Base-by-base conservation (phyloP, 441 rosid species). In the Macaranga tanarius region DNA sequence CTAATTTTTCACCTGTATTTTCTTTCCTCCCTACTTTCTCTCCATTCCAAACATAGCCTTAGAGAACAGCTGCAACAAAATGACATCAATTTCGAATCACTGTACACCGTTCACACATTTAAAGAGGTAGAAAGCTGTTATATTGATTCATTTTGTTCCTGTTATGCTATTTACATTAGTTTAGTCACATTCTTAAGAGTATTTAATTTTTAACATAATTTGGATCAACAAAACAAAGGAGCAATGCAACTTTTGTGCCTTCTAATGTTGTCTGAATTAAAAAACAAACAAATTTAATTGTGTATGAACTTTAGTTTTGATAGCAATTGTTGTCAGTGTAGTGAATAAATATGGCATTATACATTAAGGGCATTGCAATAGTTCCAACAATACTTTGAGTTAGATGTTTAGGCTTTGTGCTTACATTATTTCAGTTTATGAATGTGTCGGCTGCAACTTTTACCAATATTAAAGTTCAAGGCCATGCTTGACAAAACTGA, bases 61-160 rank as follows among this genome's bases (percentile, higher is more conserved):
- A 89, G 84, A 79, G 93, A 90, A 75, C 87, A 85, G 82, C 76
- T 93, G 95, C 93, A 85, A 79, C 92, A 85, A 80, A 90, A 88
- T 75, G 85, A 85, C 79, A 75, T 88, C 17, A 76, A 84, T 68
- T 87, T 88, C 81, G 90, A 80, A 72, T 94, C 97, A 5, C 76
- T 90, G 50, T 88, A 94, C 85, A 90, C 95, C 28, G 87, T 94
- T 76, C 91, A 92, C 71, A 84, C 97, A 65, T 74, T 92, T 71
- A 92, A 94, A 82, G 98, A 94, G 96, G 98, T 92, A 83, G 44
- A 11, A 34, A 51, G 2, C 51, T 62, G 9, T 31, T 28, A 1
- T 69, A 44, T 28, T 52, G n/a, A n/a, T 20, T 34, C 17, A 7
- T 62, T 12, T 17, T 62, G 15, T 19, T 2, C 34, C 28, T 48